Evolutionary conservation across 2,329 filamentous ascomycete species (phyloP).

Genomic region (Fusarium sacchari): DNA sequence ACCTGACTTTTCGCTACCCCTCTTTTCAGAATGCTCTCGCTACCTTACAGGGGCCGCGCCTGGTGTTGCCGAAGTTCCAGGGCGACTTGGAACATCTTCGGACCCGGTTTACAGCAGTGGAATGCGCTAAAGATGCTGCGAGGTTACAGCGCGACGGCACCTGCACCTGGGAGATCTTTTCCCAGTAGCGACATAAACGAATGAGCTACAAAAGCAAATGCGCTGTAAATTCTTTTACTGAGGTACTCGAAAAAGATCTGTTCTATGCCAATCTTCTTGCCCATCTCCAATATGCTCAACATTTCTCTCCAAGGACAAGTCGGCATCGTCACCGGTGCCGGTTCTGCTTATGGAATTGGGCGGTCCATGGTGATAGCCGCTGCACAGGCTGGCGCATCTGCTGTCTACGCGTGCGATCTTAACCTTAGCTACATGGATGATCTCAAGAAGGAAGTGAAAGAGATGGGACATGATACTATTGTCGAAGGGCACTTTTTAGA

Average conservation of each 20-base stretch:
- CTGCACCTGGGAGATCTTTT: not conserved
- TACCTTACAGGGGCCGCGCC: not conserved
- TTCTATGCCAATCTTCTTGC: not conserved
- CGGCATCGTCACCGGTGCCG: slow-evolving; percentile 43
- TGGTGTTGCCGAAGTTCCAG: not conserved
- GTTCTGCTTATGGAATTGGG: slow-evolving; percentile 42
- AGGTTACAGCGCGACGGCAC: not conserved
- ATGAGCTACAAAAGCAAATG: not conserved
- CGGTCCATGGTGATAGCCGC: slow-evolving; percentile 36
- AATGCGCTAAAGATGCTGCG: not conserved
- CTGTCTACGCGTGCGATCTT: slow-evolving; percentile 33
- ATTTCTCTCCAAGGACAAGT: slow-evolving; percentile 20
- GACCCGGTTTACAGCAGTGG: not conserved
- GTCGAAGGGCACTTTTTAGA: not conserved
- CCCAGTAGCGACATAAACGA: not conserved
- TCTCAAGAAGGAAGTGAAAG: not conserved
- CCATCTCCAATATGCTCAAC: not conserved
- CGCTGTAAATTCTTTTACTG: not conserved
- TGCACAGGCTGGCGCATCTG: slow-evolving; percentile 27
- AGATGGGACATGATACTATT: not conserved
- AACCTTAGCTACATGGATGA: slow-evolving; percentile 15
- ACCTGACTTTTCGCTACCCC: not conserved
- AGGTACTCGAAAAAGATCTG: too few relatives aligned
- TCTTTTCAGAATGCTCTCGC: not conserved
- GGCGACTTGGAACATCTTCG: not conserved